Evolutionary conservation across 345 rosid species (phyloP), one percentile per base, ranked within the genome.

Genomic region (Eutrema yunnanense): DNA sequence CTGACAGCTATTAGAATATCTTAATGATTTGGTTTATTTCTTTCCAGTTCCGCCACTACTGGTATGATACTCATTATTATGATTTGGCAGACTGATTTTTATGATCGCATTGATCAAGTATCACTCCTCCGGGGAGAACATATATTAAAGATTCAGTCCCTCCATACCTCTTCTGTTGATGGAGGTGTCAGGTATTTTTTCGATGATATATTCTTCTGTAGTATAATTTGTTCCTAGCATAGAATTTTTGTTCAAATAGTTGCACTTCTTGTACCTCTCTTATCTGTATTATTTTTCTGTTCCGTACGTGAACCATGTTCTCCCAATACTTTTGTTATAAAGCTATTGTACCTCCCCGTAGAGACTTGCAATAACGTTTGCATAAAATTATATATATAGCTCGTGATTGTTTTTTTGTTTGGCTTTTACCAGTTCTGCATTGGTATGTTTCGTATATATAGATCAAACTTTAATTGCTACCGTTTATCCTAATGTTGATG

Each of bases 41-140:
- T 72, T 26, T 47, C 3, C 6, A 32, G 9, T 55, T 48, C 33
- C 42, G 13, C 43, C 11, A 52, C 33, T 36, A 11, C 9, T 27
- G 53, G 30, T 37, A 10, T 55, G 5, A 9, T 44, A 6, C 43
- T 55, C 32, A 29, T 73, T 67, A 37, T 12, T 37, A 5, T 74
- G 48, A 32, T 73, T 47, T 77, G 52, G 77, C 88, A 90, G 94
- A 27, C 94, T 75, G 92, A 85, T 62, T 70, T 83, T 43, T 92
- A 88, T 78, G 90, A 88, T 63, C 92, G 84, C 77, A 81, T 88
- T 69, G 96, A 92, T 71, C 96, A 88, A 82, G 82, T 89, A 9
- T 81, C 95, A 33, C 81, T 90, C 30, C 86, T 90, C 58, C 88
- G 96, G 57, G 96, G 90, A 79, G 99, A 95, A 75, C 94, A 88